Percentiles rank a stretch among this genome's conserved stretches.
phyloP scores from a whole-genome alignment of 2,329 filamentous ascomycete genomes.

The Fusarium pseudoanthophilum region DNA sequence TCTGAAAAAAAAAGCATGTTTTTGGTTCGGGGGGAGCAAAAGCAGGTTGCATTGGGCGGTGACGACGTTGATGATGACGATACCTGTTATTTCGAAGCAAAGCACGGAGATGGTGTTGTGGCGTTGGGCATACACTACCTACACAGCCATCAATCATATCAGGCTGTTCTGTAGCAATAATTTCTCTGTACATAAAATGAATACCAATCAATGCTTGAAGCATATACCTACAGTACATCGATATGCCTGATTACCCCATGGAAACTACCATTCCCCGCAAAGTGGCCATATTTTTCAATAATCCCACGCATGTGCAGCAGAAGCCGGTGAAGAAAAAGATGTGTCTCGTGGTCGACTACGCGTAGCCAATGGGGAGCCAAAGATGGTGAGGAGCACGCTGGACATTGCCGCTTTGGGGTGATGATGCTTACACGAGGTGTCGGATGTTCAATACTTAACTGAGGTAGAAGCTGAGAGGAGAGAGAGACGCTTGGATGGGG shows the following conservation, averaged over 20 bases:
- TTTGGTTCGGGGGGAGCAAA: neutral
- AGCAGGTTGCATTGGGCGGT: slow-evolving; percentile 26
- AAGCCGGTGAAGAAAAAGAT: slow-evolving; percentile 11
- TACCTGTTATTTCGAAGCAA: slow-evolving; percentile 24
- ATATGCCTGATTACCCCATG: slow-evolving; percentile 32
- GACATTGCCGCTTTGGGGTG: slow-evolving; percentile 27
- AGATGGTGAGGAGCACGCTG: slow-evolving; percentile 26
- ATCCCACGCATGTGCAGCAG: slow-evolving; percentile 13
- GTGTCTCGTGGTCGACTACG: slow-evolving; percentile 1
- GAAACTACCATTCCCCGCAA: slow-evolving; percentile 35
- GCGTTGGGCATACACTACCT: slow-evolving; percentile 30
- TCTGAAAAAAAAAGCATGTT: slow-evolving; percentile 27
- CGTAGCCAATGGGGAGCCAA: slow-evolving; percentile 5
- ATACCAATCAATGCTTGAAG: neutral
- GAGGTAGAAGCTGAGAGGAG: no score
- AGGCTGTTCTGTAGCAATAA: slow-evolving; percentile 34
- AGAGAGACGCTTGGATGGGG: neutral
- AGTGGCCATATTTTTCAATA: neutral
- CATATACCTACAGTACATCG: neutral
- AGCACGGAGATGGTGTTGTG: slow-evolving; percentile 38
- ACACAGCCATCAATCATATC: slow-evolving; percentile 8
- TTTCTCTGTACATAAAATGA: slow-evolving; percentile 9
- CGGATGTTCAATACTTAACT: neutral
- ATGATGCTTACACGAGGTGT: neutral
- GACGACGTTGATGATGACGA: slow-evolving; percentile 32